phyloP scores from a whole-genome alignment of 23 red algal species.

The Gracilaria gracilis region DNA sequence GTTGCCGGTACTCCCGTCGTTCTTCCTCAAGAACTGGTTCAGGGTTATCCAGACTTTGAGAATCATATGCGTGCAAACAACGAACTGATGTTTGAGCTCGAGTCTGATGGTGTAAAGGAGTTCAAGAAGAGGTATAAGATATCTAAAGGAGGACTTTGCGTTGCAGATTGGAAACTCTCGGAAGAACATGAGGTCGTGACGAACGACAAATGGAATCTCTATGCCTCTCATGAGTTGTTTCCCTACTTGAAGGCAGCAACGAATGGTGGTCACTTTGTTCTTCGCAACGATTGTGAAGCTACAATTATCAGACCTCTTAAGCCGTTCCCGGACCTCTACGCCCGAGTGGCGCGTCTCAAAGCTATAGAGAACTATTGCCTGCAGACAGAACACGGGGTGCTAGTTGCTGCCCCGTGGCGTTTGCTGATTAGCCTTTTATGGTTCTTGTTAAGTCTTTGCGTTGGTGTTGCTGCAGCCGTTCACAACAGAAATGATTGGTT shows the following conservation, averaged over 20 bases:
- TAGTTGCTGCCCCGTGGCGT: background rate
- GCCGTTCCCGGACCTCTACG: background rate
- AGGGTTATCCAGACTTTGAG: background rate
- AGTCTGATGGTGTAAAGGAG: background rate
- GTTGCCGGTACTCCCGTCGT: background rate
- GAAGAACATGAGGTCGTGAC: background rate
- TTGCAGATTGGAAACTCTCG: background rate
- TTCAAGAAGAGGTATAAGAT: background rate
- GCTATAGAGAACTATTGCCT: background rate
- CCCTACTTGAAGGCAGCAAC: background rate
- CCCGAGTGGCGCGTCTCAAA: background rate
- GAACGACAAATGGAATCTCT: background rate
- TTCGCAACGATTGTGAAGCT: background rate
- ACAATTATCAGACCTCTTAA: background rate
- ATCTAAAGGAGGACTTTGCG: background rate
- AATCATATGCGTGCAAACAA: background rate
- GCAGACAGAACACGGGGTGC: background rate
- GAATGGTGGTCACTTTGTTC: background rate
- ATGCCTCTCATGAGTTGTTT: background rate
- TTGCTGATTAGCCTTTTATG: background rate
- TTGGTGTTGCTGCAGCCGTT: background rate
- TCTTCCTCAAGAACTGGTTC: background rate
- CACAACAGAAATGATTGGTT: background rate
- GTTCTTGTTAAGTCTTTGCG: background rate
- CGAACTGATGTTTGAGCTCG: background rate